Evolutionary conservation across 2,329 filamentous ascomycete species (phyloP).

Genomic region (Calonectria multiphialidica): DNA sequence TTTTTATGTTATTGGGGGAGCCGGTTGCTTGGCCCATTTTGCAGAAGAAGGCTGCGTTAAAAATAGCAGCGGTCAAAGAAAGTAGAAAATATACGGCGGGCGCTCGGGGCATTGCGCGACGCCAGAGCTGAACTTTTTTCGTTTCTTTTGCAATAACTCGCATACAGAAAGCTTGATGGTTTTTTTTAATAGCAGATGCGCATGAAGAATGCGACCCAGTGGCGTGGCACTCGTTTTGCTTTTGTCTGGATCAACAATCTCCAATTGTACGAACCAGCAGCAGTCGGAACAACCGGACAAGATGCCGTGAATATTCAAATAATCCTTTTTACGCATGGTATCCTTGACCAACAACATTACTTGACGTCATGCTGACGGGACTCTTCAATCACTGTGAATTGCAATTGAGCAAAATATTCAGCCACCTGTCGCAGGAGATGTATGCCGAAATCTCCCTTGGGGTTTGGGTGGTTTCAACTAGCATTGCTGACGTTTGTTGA

Average conservation of each 20-base stretch:
- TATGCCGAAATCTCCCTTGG: too few relatives aligned
- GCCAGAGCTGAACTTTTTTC: neutral
- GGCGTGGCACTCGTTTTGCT: too few relatives aligned
- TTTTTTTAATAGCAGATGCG: neutral
- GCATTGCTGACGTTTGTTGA: too few relatives aligned
- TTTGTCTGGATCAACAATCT: neutral
- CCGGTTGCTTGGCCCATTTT: neutral
- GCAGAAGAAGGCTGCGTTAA: neutral
- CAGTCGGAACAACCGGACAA: neutral
- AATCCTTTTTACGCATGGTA: neutral
- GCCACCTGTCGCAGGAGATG: too few relatives aligned
- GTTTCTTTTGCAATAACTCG: neutral
- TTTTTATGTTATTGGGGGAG: neutral
- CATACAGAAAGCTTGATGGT: neutral
- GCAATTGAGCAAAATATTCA: too few relatives aligned
- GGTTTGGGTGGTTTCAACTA: too few relatives aligned
- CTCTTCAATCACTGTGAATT: neutral
- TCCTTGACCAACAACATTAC: neutral
- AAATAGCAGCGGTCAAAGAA: neutral
- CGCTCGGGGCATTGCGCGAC: neutral
- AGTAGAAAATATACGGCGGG: neutral
- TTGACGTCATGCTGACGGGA: neutral
- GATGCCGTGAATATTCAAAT: neutral
- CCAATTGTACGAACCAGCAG: too few relatives aligned
- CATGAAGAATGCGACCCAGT: neutral